Percentiles rank a stretch among this genome's conserved stretches.
phyloP scores from a whole-genome alignment of 2,329 filamentous ascomycete genomes.

The Beauveria pseudobassiana region DNA sequence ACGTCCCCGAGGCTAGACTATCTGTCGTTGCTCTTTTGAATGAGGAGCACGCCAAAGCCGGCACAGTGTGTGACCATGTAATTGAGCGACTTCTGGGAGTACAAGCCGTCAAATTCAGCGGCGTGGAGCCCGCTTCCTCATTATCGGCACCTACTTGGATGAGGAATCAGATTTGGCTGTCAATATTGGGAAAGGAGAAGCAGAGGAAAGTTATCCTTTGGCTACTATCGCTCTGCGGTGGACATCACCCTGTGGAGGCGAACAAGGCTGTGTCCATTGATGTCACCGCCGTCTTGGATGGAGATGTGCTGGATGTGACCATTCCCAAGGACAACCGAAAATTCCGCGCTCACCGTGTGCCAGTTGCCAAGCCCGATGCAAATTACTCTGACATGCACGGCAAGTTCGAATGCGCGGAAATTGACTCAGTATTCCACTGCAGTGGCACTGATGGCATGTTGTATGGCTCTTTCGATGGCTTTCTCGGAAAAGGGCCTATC shows the following conservation, averaged over 20 bases:
- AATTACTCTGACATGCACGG: constrained; percentile 25
- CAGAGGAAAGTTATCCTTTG: constrained; percentile 20
- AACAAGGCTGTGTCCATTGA: constrained; percentile 17
- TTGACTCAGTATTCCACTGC: constrained; percentile 29
- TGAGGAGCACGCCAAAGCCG: constrained; percentile 24
- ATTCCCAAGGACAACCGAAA: constrained; percentile 17
- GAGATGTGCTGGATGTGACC: constrained; percentile 22
- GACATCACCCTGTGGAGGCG: constrained; percentile 18
- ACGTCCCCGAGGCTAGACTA: constrained; percentile 26
- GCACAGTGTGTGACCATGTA: constrained; percentile 21
- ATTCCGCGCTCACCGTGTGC: constrained; percentile 4
- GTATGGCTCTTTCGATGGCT: constrained; percentile 36
- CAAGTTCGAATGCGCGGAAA: constrained; percentile 27
- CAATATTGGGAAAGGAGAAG: constrained; percentile 18
- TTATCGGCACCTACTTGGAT: constrained; percentile 33
- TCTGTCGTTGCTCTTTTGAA: constrained; percentile 35
- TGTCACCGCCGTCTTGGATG: constrained; percentile 23
- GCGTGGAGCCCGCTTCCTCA: constrained; percentile 11
- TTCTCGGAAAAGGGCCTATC: constrained; percentile 29
- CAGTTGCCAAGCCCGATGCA: neutral
- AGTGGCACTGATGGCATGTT: constrained; percentile 27
- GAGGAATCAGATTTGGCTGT: constrained; percentile 26
- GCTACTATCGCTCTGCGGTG: constrained; percentile 21
- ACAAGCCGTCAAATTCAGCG: constrained; percentile 14
- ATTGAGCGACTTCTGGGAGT: constrained; percentile 23